Base-by-base conservation (phyloP, 805 yeast genomes). In the Cyberlindnera mrakii region DNA sequence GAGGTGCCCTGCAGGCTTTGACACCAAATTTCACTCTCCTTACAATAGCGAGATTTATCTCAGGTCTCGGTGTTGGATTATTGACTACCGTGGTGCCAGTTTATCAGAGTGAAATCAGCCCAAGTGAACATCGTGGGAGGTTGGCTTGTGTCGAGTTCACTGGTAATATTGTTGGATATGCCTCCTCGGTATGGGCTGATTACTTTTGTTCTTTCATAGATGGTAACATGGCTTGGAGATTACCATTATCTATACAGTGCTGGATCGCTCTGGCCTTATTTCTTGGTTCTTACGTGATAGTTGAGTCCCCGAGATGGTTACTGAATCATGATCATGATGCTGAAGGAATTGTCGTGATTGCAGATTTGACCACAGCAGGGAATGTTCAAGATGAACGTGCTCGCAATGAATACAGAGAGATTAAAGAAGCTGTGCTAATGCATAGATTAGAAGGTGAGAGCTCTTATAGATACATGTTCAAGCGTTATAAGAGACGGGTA, bases 301-400 rank as follows among this genome's bases (percentile, higher is more conserved):
- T 86, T 5, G 97, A 89, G 57, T 80, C 90, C 39, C 97, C 97
- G 5, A 72, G 96, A 51, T 89, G 96, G 96, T 68, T 90, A 41
- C 66, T 90, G 31, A 90, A 85, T 59, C 82, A 83, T 47, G 96
- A 88, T 58, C 76, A 72, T 50, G 87, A 82, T 48, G 75, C 71
- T 41, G 96, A 90, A 62, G 96, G 96, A 1, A 71, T 89, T 64
- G 72, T 83, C 20, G 96, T 86, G 14, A 79, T 90, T 60, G 87
- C 91, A 6, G 89, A 87, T 59, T 71, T 90, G 41, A 85, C 84
- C 54, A 79, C 91, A 0, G 79, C 77, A 43, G 96, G 96, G 3
- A 80, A 83, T 49, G 80, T 82, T 8, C 81, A 80, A 53, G 79
- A 78, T 46, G 82, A 77, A 15, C 60, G 60, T 33, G 95, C 96